These are phyloP conservation scores for Termitomyces sp. DNA, from an alignment of 768 basidiomycete genomes.

Conservation along the genomic window DNA sequence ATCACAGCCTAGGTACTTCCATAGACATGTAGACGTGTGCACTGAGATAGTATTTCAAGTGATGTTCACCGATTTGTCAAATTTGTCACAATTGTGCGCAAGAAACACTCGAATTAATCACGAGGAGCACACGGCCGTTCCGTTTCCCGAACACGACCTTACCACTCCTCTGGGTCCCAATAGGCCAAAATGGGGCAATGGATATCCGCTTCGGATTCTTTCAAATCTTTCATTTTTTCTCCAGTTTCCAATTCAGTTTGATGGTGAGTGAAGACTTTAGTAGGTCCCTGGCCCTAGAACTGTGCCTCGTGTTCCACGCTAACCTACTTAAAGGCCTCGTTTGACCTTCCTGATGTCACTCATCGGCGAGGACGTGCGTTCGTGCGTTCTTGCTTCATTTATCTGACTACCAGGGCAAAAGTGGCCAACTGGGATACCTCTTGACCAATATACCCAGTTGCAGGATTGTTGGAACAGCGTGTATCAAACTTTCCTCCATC, in stretches of 20 bases:
- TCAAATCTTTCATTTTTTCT: too few relatives aligned
- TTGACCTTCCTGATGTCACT: conserved; percentile 23
- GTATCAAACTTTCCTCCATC: conserved; percentile 5
- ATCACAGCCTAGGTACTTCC: neutral
- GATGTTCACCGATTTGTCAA: neutral
- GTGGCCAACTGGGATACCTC: conserved; percentile 9
- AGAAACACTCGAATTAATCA: neutral
- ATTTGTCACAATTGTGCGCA: neutral
- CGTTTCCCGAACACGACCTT: neutral
- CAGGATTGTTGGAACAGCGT: conserved; percentile 9
- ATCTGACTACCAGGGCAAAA: conserved; percentile 11
- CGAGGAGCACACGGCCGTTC: neutral
- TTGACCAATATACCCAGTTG: conserved; percentile 17
- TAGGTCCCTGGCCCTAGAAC: neutral
- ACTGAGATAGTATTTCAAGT: neutral
- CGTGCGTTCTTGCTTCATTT: conserved; percentile 15
- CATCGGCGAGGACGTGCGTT: conserved; percentile 30
- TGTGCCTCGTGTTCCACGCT: conserved; percentile 32
- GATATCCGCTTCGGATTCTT: too few relatives aligned
- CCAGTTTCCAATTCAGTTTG: too few relatives aligned
- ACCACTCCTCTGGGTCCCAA: neutral
- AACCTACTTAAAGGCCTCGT: conserved; percentile 27
- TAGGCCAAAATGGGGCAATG: too few relatives aligned
- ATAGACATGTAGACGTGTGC: neutral
- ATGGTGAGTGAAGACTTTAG: too few relatives aligned